Conservation (phyloP, 2,329 filamentous ascomycete species). For the Magnaporthiopsis incrustans region DNA sequence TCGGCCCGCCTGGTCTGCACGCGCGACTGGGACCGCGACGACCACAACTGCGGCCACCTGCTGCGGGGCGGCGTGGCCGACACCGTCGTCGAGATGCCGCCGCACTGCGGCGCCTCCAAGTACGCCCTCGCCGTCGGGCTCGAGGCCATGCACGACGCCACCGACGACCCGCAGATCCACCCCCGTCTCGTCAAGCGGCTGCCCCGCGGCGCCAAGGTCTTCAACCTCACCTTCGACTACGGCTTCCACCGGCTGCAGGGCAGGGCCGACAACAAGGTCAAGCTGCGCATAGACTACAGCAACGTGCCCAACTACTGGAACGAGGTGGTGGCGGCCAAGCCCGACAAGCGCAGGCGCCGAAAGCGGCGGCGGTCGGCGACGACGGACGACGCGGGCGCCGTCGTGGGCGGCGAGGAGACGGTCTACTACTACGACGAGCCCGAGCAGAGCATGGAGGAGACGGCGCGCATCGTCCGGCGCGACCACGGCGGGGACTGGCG, state of each 20-base stretch:
- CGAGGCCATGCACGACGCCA: slow-evolving; percentile 12
- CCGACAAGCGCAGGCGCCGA: neutral
- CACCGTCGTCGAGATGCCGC: slow-evolving; percentile 33
- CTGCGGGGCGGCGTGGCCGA: slow-evolving; percentile 25
- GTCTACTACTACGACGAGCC: no score
- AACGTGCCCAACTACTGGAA: slow-evolving; percentile 30
- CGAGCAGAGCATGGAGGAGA: no score
- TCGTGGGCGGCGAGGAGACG: no score
- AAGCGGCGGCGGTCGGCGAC: no score
- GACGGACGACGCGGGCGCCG: neutral
- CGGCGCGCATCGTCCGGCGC: neutral
- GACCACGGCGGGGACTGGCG: neutral
- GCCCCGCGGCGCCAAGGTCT: slow-evolving; percentile 16
- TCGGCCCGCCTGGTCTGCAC: slow-evolving; percentile 30
- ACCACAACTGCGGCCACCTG: slow-evolving; percentile 30
- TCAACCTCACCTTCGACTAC: slow-evolving; percentile 32
- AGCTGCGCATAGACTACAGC: slow-evolving; percentile 31
- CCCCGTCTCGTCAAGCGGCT: slow-evolving; percentile 18
- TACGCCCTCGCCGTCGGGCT: slow-evolving; percentile 23
- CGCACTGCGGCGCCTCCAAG: slow-evolving; percentile 19
- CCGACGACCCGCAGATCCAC: neutral
- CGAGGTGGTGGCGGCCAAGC: slow-evolving; percentile 16
- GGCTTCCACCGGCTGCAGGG: slow-evolving; percentile 27
- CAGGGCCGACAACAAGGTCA: slow-evolving; percentile 15
- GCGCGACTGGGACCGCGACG: slow-evolving; percentile 19